Evolutionary conservation across 306 rosid species (phyloP).

Genomic region (Trichosanthes cucumerina): DNA sequence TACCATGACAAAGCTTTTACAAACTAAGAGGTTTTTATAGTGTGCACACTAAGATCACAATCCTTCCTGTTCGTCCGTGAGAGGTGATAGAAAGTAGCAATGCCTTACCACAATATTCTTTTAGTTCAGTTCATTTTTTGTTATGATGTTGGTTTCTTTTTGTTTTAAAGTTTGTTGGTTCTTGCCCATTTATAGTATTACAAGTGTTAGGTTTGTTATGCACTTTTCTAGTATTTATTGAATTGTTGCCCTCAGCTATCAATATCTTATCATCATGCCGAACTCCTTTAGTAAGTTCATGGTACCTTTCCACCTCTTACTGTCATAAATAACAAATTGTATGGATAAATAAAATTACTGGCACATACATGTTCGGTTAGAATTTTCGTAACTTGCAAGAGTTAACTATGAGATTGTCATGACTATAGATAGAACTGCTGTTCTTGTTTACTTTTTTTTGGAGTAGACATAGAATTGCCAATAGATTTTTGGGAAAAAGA

Average conservation of each 20-base stretch:
- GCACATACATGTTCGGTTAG: not conserved
- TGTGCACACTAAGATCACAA: not conserved
- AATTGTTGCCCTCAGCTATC: too few relatives aligned
- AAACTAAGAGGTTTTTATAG: not conserved
- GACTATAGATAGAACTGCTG: not conserved
- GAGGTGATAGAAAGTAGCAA: not conserved
- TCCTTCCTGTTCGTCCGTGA: not conserved
- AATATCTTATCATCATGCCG: too few relatives aligned
- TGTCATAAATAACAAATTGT: too few relatives aligned
- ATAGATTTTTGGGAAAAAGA: not conserved
- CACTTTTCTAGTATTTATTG: too few relatives aligned
- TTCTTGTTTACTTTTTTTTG: not conserved
- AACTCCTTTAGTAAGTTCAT: too few relatives aligned
- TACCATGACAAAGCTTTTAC: not conserved
- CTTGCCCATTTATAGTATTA: not conserved
- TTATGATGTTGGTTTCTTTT: too few relatives aligned
- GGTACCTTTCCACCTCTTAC: too few relatives aligned
- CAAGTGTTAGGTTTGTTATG: too few relatives aligned
- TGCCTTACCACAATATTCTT: not conserved
- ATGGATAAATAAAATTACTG: not conserved
- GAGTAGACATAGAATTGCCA: not conserved
- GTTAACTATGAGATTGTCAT: not conserved
- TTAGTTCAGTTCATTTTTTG: not conserved
- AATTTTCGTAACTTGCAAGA: not conserved
- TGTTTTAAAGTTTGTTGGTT: too few relatives aligned